phyloP scores from a whole-genome alignment of 768 basidiomycete genomes.

The Hemileccinum rubropunctum region DNA sequence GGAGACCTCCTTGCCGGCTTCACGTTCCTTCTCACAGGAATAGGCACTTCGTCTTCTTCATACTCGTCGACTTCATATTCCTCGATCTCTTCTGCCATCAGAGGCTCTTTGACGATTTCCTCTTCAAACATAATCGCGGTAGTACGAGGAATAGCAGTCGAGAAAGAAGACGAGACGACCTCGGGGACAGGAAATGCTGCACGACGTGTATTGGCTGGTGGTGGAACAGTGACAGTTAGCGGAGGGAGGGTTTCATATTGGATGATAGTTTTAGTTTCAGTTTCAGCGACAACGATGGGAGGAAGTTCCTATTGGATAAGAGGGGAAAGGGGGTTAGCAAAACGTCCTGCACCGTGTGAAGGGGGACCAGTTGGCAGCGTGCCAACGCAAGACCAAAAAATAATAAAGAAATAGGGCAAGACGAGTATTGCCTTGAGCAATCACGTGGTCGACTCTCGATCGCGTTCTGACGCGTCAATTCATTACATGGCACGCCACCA shows the following conservation, averaged over 20 bases:
- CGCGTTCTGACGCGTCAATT: slow-evolving; percentile 33
- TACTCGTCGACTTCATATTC: slow-evolving; percentile 40
- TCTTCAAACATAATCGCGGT: slow-evolving; percentile 71
- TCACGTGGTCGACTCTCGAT: slow-evolving; percentile 22
- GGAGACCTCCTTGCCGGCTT: slow-evolving; percentile 48
- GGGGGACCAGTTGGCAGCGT: slow-evolving; percentile 38
- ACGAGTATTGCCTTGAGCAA: slow-evolving; percentile 30
- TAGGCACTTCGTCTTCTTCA: slow-evolving; percentile 41
- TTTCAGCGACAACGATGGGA: slow-evolving; percentile 42
- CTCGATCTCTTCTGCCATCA: slow-evolving; percentile 37
- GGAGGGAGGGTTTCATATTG: slow-evolving; percentile 48
- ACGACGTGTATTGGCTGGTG: slow-evolving; percentile 75
- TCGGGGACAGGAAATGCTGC: slow-evolving; percentile 73
- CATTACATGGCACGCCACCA: slow-evolving; percentile 18
- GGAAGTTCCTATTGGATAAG: slow-evolving; percentile 40
- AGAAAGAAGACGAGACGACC: slow-evolving; percentile 52
- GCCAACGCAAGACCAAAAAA: slow-evolving; percentile 17
- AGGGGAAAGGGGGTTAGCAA: slow-evolving; percentile 34
- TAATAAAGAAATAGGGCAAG: slow-evolving; percentile 25
- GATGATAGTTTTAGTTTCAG: slow-evolving; percentile 63
- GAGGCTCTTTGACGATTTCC: slow-evolving; percentile 39
- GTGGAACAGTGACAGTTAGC: slow-evolving; percentile 65
- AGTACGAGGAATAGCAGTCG: slow-evolving; percentile 67
- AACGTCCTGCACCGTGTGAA: slow-evolving; percentile 25
- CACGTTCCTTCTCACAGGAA: slow-evolving; percentile 40